Percentiles rank a stretch among this genome's conserved stretches.
Evolutionary conservation across 345 rosid genomes (phyloP).

Genomic region (Litchi chinensis): DNA sequence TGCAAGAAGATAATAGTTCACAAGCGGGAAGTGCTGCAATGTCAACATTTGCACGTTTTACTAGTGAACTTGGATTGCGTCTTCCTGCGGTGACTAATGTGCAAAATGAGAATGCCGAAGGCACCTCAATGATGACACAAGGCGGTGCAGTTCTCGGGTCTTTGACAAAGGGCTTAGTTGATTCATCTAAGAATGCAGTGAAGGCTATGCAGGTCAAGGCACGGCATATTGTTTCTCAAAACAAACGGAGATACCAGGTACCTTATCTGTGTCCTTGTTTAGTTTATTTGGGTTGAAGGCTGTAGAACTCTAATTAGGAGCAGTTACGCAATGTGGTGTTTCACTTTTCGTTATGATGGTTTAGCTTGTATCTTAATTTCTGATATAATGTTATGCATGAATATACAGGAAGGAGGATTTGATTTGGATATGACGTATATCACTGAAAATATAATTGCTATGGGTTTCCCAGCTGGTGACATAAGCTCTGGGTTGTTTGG

Average conservation of each 20-base stretch:
- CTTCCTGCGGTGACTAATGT: constrained; percentile 47
- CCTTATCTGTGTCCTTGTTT: background rate
- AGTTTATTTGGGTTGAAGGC: background rate
- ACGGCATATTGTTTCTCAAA: constrained; percentile 91
- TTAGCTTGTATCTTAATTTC: background rate
- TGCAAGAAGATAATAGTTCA: constrained; percentile 41
- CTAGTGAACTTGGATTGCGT: constrained; percentile 73
- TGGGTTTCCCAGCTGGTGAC: constrained; percentile 98
- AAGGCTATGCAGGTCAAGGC: constrained; percentile 97
- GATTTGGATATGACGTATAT: constrained; percentile 71
- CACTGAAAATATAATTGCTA: constrained; percentile 78
- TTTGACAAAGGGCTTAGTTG: constrained; percentile 74
- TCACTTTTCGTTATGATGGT: background rate
- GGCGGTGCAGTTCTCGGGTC: constrained; percentile 66
- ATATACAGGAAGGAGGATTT: constrained; percentile 80
- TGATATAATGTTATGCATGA: constrained; percentile 12
- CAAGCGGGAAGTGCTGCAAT: constrained; percentile 51
- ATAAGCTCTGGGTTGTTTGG: constrained; percentile 90
- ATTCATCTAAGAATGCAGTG: constrained; percentile 84
- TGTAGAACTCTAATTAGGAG: background rate
- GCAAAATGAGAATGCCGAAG: constrained; percentile 37
- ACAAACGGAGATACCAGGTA: constrained; percentile 96
- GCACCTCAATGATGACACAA: constrained; percentile 40
- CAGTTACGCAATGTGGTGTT: background rate
- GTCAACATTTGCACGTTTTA: constrained; percentile 68